phyloP scores from a whole-genome alignment of 345 rosid genomes.

The Dovyalis caffra region DNA sequence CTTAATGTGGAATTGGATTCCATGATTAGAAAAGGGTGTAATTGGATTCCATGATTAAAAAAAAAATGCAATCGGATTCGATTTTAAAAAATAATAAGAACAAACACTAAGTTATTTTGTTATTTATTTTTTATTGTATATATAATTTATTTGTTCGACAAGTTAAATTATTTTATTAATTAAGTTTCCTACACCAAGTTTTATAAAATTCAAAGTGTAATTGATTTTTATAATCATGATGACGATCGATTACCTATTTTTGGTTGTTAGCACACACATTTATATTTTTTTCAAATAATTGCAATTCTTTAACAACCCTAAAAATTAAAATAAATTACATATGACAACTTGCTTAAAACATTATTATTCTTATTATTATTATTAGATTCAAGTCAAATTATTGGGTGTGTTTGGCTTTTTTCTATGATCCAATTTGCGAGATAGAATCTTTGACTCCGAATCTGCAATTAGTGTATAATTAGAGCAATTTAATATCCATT shows the following conservation, averaged over 20 bases:
- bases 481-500: background rate
- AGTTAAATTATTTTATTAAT: too few species aligned
- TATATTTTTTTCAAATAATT: background rate
- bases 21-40: too few species aligned
- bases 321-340: background rate
- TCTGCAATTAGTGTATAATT: background rate
- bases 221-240: background rate
- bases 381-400: background rate
- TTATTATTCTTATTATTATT: too few species aligned
- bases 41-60: too few species aligned
- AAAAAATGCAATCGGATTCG: too few species aligned
- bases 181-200: background rate
- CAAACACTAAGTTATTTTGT: too few species aligned
- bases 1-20: too few species aligned
- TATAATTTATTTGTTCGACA: too few species aligned
- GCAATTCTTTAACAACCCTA: background rate
- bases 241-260: background rate
- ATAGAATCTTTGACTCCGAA: constrained; percentile 16
- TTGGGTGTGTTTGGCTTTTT: background rate
- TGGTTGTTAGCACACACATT: background rate
- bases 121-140: too few species aligned
- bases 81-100: too few species aligned
- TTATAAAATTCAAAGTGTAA: background rate
- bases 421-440: background rate
- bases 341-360: background rate